Evolutionary conservation across 1,284 basidiomycete species (phyloP).

Genomic region (Cryptococcus maquisensis): DNA sequence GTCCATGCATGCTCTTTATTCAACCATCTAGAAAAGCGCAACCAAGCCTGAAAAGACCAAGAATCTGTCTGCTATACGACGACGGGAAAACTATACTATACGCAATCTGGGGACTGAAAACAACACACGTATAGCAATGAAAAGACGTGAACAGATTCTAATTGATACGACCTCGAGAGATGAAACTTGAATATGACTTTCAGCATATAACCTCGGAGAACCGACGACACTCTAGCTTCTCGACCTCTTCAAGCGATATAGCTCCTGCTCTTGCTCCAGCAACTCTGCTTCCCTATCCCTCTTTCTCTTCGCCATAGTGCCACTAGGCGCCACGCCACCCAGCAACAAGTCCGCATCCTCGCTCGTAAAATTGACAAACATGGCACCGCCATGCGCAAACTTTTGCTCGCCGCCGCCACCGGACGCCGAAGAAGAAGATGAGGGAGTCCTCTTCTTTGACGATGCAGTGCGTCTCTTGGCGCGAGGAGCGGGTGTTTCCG

Average conservation of each 20-base stretch:
- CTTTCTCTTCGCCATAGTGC: conserved; percentile 32
- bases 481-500: conserved; percentile 5
- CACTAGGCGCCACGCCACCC: conserved; percentile 43
- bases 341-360: conserved; percentile 41
- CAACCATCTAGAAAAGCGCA: too few relatives aligned
- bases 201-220: too few relatives aligned
- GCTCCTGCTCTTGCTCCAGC: conserved; percentile 8
- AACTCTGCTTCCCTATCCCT: conserved; percentile 27
- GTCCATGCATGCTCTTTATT: background rate
- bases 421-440: background rate
- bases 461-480: conserved; percentile 17
- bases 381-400: conserved; percentile 32
- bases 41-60: too few relatives aligned
- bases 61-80: too few relatives aligned
- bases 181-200: too few relatives aligned
- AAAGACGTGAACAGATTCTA: too few relatives aligned
- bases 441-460: conserved; percentile 15
- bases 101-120: too few relatives aligned
- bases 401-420: conserved; percentile 8
- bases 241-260: conserved; percentile 17
- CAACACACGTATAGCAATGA: too few relatives aligned
- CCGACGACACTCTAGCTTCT: conserved; percentile 8
- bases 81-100: too few relatives aligned
- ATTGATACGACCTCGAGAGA: too few relatives aligned
- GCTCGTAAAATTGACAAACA: conserved; percentile 45